Percentiles rank a stretch among this genome's conserved stretches.
Conservation (phyloP, 2,329 filamentous ascomycete genomes). For the Aspergillus floridensis region DNA sequence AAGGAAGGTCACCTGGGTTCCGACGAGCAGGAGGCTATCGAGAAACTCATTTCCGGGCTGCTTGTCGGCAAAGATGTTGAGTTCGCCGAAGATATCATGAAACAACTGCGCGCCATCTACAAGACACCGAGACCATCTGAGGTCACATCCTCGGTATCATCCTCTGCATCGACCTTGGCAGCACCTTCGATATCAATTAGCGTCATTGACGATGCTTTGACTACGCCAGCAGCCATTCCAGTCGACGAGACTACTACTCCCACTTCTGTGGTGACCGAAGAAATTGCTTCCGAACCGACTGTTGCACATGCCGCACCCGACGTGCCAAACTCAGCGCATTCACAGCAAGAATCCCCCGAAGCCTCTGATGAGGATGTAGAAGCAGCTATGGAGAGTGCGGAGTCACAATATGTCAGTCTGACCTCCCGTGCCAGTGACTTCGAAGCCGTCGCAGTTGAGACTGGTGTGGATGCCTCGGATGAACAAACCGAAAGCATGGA, state of each 20-base stretch:
- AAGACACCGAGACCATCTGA: slow-evolving; percentile 54
- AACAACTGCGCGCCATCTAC: slow-evolving; percentile 68
- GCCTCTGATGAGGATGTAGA: neutral
- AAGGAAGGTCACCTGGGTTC: neutral
- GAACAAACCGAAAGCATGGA: slow-evolving; percentile 21
- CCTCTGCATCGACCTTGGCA: slow-evolving; percentile 35
- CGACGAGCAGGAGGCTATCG: slow-evolving; percentile 57
- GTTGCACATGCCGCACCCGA: neutral
- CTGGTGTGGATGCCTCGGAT: slow-evolving; percentile 41
- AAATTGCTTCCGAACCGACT: neutral
- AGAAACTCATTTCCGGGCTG: slow-evolving; percentile 72
- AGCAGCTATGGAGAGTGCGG: slow-evolving; percentile 37
- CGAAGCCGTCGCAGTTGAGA: slow-evolving; percentile 35
- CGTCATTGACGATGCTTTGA: neutral
- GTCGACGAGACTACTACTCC: neutral
- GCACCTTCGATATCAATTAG: neutral
- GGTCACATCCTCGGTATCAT: slow-evolving; percentile 49
- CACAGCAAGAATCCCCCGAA: neutral
- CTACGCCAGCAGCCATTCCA: neutral
- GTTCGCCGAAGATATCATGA: slow-evolving; percentile 78
- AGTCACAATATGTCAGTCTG: slow-evolving; percentile 31
- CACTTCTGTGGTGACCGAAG: neutral
- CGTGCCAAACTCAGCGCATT: neutral
- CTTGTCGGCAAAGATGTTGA: slow-evolving; percentile 73
- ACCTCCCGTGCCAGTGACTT: slow-evolving; percentile 33